Base-by-base conservation (phyloP, 1,284 basidiomycete genomes). In the Tilletia walkeri region DNA sequence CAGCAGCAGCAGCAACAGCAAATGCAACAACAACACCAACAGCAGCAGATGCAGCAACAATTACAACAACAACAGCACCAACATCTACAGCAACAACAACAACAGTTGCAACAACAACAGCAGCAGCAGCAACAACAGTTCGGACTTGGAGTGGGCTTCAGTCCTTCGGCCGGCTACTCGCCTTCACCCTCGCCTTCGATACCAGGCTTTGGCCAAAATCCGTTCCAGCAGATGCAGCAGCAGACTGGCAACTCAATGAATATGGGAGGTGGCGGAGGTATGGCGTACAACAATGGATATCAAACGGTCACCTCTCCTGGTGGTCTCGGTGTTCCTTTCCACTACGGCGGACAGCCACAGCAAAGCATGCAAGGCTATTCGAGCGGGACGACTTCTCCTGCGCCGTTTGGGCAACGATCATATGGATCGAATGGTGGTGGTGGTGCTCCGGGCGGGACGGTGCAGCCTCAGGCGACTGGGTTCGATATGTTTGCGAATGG, bases 221-320 rank as follows among this genome's bases (percentile, higher is more conserved):
- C 59, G 5, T 63, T 63, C 38, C 59, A 63, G 39, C 59, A 63
- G 34, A 20, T 30, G 54, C 54, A 56, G 54, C 54, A 56, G 54
- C 54, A n/a, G n/a, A 56, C 20, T 14, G 54, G 54, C 6, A 56
- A 30, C 24, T 30, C 34, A 24, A n/a, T 56, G 54, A 56, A 56
- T 24, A 6, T 18, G 7, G 54, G 54, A 56, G 50, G 50, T 18
- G 50, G 50, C 9, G 30, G n/a, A 24, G n/a, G 30, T 18, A 56
- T 56, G 20, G 16, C 24, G 5, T 56, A 56, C 20, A 30, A 30
- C 20, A 34, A 45, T 14, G 41, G 41, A 45, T 45, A 45, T 14
- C 9, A 14, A 14, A 14, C 9, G 9, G 14, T 45, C 9, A 45
- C 41, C 6, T 45, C 41, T 7, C 41, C 41, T 14, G 41, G 41